phyloP scores from a whole-genome alignment of 371 early-diverging fungal genomes.

The Lichtheimia ornata region DNA sequence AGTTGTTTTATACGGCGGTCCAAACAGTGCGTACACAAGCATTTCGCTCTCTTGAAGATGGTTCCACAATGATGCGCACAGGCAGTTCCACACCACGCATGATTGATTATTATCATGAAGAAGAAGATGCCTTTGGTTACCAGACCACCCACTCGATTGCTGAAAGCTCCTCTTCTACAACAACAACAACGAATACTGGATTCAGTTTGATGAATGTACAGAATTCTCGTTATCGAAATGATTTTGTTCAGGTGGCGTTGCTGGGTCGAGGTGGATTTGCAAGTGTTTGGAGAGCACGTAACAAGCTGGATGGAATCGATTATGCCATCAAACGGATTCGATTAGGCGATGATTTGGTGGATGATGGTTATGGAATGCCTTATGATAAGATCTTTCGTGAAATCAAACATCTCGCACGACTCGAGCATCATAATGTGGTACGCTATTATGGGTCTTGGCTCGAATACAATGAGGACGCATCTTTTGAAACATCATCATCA shows the following conservation, averaged over 20 bases:
- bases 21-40: constrained; percentile 57
- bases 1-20: constrained; percentile 79
- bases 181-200: neutral
- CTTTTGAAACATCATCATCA: neutral
- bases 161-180: neutral
- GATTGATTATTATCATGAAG: constrained; percentile 3
- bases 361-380: constrained; percentile 40
- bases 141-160: neutral
- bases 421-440: constrained; percentile 90
- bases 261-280: constrained; percentile 97
- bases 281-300: constrained; percentile 71
- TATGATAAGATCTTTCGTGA: constrained; percentile 87
- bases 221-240: constrained; percentile 78
- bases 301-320: constrained; percentile 79
- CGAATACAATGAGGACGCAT: constrained; percentile 56
- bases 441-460: constrained; percentile 94
- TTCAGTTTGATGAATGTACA: constrained; percentile 47
- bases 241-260: constrained; percentile 76
- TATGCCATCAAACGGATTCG: constrained; percentile 91
- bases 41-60: constrained; percentile 3
- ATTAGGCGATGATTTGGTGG: constrained; percentile 43
- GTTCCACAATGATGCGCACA: neutral
- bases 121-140: neutral
- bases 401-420: constrained; percentile 85
- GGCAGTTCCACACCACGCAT: constrained; percentile 1